Conservation (phyloP, 1,284 basidiomycete genomes). For the Trichosporon coremiiforme region DNA sequence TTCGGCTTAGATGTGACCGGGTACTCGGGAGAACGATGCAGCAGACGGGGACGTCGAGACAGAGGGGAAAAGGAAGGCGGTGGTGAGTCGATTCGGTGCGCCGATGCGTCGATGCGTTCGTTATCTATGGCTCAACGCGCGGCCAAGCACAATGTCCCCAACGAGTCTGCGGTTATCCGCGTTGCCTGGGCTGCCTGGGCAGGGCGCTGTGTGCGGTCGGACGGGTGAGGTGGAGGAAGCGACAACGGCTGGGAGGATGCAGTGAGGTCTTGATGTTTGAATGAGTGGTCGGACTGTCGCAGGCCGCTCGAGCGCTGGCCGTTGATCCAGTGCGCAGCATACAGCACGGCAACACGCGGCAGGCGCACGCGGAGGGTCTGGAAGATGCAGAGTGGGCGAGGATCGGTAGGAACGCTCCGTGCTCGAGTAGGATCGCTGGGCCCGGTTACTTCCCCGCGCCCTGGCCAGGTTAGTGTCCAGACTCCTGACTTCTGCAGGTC, state of each 20-base stretch:
- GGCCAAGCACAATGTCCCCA: neutral
- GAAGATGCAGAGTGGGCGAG: too few species aligned
- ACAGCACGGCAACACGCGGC: neutral
- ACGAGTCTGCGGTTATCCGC: neutral
- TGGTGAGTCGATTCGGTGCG: neutral
- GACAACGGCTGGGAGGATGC: neutral
- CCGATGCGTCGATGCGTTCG: neutral
- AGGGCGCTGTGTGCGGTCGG: neutral
- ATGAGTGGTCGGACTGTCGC: neutral
- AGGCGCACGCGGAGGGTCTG: too few species aligned
- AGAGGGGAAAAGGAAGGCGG: neutral
- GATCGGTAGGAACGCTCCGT: neutral
- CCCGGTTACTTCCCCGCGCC: constrained; percentile 1
- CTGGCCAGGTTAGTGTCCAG: neutral
- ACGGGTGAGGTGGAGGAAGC: neutral
- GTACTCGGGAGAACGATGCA: neutral
- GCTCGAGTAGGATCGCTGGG: neutral
- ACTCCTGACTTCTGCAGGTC: neutral
- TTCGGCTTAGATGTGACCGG: neutral
- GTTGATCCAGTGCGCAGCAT: neutral
- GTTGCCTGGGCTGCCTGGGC: neutral
- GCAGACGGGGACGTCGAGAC: neutral
- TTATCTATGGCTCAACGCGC: neutral
- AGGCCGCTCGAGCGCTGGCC: neutral
- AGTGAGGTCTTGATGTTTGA: neutral